A percentile compares a stretch with the other conserved stretches of the same genome.
These are phyloP conservation scores for Cynara cardunculus DNA, from an alignment of 129 eudicot species.

Conservation along the genomic window DNA sequence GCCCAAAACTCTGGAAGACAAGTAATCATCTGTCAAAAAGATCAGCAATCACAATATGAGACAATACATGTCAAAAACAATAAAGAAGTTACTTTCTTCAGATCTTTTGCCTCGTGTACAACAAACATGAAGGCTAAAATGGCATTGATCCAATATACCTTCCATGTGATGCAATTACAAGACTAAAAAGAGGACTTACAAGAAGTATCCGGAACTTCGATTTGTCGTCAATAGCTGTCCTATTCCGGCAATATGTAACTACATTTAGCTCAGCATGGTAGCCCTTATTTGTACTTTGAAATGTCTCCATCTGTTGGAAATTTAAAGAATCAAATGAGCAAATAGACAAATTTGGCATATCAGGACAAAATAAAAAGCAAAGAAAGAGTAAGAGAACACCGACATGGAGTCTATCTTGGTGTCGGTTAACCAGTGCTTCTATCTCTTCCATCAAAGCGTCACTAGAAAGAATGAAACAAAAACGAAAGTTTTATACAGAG, in stretches of 20 bases:
- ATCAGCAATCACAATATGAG: constrained; percentile 91
- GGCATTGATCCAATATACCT: constrained; percentile 12
- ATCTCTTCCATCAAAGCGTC: constrained; percentile 87
- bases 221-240: constrained; percentile 61
- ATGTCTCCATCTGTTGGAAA: constrained; percentile 62
- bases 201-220: constrained; percentile 82
- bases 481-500: background rate
- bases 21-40: constrained; percentile 99
- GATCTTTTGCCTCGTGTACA: constrained; percentile 9
- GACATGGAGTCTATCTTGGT: constrained; percentile 69
- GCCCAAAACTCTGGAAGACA: constrained; percentile 99
- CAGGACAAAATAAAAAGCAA: background rate
- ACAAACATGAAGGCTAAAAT: background rate
- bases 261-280: constrained; percentile 74
- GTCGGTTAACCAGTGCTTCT: constrained; percentile 76
- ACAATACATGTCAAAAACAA: constrained; percentile 40
- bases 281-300: constrained; percentile 62
- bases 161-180: constrained; percentile 22
- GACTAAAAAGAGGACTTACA: constrained; percentile 47
- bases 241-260: constrained; percentile 73
- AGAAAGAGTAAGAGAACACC: constrained; percentile 17
- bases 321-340: constrained; percentile 11
- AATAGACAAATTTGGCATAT: background rate
- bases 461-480: constrained; percentile 30
- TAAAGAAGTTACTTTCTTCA: constrained; percentile 17